Percentiles rank a stretch among this genome's conserved stretches.
These are phyloP conservation scores for Scutellaria barbata DNA, from an alignment of 257 asterid species.

Conservation along the genomic window DNA sequence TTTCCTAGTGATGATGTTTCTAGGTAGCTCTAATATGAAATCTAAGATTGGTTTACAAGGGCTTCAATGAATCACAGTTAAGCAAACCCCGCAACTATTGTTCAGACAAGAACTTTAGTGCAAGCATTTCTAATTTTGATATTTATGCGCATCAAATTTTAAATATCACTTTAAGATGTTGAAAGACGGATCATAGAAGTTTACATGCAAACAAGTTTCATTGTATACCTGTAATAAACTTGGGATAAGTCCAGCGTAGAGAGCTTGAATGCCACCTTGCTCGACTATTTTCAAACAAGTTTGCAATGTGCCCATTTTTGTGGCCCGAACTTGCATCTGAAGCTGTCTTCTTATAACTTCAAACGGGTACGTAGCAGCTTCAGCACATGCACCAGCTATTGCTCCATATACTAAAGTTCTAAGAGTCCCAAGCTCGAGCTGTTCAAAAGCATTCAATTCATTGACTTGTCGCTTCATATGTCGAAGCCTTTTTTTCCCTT, in stretches of 20 bases:
- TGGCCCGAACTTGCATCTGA: conserved; percentile 89
- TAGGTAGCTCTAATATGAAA: conserved; percentile 8
- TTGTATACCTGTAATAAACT: conserved; percentile 84
- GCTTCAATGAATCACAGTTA: conserved; percentile 9
- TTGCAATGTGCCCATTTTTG: conserved; percentile 76
- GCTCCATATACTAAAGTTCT: conserved; percentile 91
- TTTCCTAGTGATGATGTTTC: conserved; percentile 13
- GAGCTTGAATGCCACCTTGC: conserved; percentile 89
- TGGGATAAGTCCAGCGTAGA: conserved; percentile 88
- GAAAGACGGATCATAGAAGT: not conserved
- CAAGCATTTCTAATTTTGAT: conserved; percentile 4
- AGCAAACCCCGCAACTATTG: conserved; percentile 16
- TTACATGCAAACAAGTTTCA: not conserved
- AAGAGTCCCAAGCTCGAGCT: conserved; percentile 84
- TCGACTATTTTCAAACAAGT: conserved; percentile 79
- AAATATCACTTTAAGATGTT: conserved; percentile 4
- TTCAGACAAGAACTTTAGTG: not conserved
- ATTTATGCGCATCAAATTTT: not conserved
- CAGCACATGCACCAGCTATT: conserved; percentile 92
- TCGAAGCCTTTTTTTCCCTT: conserved; percentile 71
- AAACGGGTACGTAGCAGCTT: conserved; percentile 97
- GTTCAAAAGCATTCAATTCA: conserved; percentile 78
- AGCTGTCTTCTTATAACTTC: conserved; percentile 98
- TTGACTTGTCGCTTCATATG: conserved; percentile 74
- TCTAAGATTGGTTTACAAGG: not conserved